Evolutionary conservation across 2,329 filamentous ascomycete genomes (phyloP).

Genomic region (Ascocoryne sarcoides): DNA sequence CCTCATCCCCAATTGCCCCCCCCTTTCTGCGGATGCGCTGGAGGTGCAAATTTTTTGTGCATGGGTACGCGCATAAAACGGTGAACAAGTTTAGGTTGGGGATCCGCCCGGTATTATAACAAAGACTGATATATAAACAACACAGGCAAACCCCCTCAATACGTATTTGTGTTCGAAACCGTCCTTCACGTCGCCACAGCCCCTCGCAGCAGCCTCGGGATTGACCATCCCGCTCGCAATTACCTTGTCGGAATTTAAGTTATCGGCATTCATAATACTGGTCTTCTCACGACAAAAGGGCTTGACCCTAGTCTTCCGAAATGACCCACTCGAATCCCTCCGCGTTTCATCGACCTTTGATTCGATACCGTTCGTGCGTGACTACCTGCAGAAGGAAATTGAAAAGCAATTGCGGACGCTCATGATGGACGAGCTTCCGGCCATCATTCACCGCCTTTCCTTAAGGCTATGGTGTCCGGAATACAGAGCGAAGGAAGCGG

Average conservation of each 20-base stretch:
- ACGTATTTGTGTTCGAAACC: constrained; percentile 91
- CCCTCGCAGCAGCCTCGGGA: constrained; percentile 81
- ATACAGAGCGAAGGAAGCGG: constrained; percentile 58
- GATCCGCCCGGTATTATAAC: no score
- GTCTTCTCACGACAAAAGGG: constrained; percentile 98
- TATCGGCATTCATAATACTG: constrained; percentile 94
- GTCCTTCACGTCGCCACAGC: constrained; percentile 84
- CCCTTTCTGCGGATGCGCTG: constrained; percentile 3
- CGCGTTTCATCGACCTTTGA: constrained; percentile 99
- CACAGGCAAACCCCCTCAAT: constrained; percentile 84
- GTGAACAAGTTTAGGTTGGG: constrained; percentile 14
- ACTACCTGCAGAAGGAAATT: constrained; percentile 94
- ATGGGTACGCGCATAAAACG: constrained; percentile 25
- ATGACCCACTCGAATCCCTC: constrained; percentile 93
- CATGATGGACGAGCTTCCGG: constrained; percentile 96
- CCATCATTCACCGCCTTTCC: constrained; percentile 90
- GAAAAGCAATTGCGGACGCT: constrained; percentile 84
- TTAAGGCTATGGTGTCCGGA: constrained; percentile 85
- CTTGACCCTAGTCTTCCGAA: constrained; percentile 90
- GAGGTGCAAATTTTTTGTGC: constrained; percentile 20
- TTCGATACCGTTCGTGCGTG: constrained; percentile 94
- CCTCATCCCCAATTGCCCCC: constrained; percentile 3
- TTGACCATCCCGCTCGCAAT: constrained; percentile 97
- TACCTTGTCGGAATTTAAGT: constrained; percentile 86
- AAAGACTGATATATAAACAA: constrained; percentile 42